phyloP scores from a whole-genome alignment of 768 basidiomycete genomes.

The Leccinum truebloodii region DNA sequence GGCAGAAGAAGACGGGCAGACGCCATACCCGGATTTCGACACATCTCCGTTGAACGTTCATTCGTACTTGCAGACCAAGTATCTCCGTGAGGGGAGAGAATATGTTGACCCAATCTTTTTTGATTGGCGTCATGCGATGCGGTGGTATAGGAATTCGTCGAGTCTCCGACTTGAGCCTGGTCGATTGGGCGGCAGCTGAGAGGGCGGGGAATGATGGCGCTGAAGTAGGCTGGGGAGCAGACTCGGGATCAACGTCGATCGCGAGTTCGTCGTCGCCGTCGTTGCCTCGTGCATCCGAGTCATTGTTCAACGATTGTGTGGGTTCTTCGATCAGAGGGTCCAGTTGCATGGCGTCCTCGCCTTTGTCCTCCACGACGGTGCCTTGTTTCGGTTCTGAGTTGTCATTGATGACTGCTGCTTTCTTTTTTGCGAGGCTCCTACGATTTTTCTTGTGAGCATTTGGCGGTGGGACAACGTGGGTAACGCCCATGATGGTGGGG shows the following conservation, averaged over 20 bases:
- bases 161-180: constrained; percentile 73
- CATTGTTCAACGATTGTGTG: background rate
- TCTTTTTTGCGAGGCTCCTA: constrained; percentile 46
- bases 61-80: constrained; percentile 91
- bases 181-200: constrained; percentile 53
- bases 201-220: constrained; percentile 74
- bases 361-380: constrained; percentile 19
- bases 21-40: constrained; percentile 90
- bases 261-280: constrained; percentile 57
- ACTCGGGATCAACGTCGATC: constrained; percentile 53
- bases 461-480: constrained; percentile 35
- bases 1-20: background rate
- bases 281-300: constrained; percentile 28
- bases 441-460: constrained; percentile 44
- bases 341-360: constrained; percentile 33
- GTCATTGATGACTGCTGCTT: constrained; percentile 7
- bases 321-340: constrained; percentile 15
- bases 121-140: constrained; percentile 95
- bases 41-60: constrained; percentile 88
- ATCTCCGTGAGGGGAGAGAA: constrained; percentile 96
- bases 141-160: constrained; percentile 90
- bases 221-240: constrained; percentile 45
- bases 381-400: constrained; percentile 8
- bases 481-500: constrained; percentile 43
- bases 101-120: constrained; percentile 94